Base-by-base conservation (phyloP, 108 stramenopile genomes). In the Stephanodiscus minutulus region DNA sequence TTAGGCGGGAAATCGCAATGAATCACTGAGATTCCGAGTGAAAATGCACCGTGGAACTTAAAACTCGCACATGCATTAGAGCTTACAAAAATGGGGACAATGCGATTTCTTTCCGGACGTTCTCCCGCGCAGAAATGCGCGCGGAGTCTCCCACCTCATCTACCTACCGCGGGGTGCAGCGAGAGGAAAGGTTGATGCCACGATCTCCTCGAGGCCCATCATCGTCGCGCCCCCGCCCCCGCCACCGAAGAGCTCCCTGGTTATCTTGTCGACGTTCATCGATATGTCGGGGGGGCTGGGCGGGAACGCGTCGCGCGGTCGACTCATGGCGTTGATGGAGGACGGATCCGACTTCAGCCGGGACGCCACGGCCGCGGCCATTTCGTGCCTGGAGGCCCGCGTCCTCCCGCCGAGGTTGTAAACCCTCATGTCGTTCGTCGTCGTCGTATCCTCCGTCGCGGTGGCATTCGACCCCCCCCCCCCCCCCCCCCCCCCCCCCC, bases 331-430 rank as follows among this genome's bases (percentile, higher is more conserved):
- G 52, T 74, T 82, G 12, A 76, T 43, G 22, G 55, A 41, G 10
- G 86, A 44, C 27, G 68, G n/a, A 20, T 79, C 79, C 35, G 79
- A 83, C 35, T 78, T 72, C 31, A 87, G 75, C 35, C 82, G 69
- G 7, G 65, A 71, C 69, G 87, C 86, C 61, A 91, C 81, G 0
- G 78, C 79, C 64, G 77, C 47, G 27, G 90, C 92, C 78, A 94
- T 79, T 17, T 90, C 85, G 53, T 73, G 58, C 21, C 92, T 83
- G 62, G 85, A 86, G 22, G 83, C 81, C 0, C 88, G 75, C 3
- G 55, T 64, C 0, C 83, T 83, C n/a, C 92, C 92, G 41, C 92
- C 92, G 77, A 91, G 73, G 60, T 93, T 86, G 82, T 76, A 93
- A 1, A 86, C 54, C 12, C 73, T 70, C 4, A 48, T 49, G 13